A percentile compares a stretch with the other conserved stretches of the same genome.
phyloP scores from a whole-genome alignment of 1,284 basidiomycete genomes.

The Cryptococcus floricola region DNA sequence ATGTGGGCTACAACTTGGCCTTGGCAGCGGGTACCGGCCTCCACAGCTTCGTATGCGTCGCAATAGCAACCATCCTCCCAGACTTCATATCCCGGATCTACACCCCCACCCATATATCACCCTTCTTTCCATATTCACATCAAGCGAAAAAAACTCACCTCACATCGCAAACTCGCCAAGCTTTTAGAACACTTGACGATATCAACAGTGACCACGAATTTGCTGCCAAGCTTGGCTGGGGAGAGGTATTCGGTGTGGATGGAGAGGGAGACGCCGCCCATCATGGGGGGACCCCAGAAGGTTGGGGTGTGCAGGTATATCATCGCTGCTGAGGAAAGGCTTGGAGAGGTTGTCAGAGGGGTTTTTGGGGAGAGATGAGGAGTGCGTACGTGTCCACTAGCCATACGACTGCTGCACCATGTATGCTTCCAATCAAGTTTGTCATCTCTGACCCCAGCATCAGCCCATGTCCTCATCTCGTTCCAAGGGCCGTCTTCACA shows the following conservation, averaged over 20 bases:
- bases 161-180: conserved; percentile 14
- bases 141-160: conserved; percentile 7
- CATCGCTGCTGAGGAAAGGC: conserved; percentile 27
- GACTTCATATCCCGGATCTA: conserved; percentile 19
- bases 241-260: conserved; percentile 36
- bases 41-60: conserved; percentile 32
- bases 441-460: conserved; percentile 25
- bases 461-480: no score
- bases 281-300: conserved; percentile 42
- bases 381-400: conserved; percentile 36
- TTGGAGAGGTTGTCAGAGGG: not conserved
- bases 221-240: conserved; percentile 16
- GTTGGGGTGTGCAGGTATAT: conserved; percentile 25
- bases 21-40: conserved; percentile 7
- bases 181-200: conserved; percentile 15
- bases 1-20: not conserved
- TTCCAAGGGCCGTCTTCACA: no score
- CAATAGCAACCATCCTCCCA: conserved; percentile 19
- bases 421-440: conserved; percentile 29
- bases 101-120: not conserved
- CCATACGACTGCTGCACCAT: conserved; percentile 40
- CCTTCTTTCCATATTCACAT: not conserved
- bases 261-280: conserved; percentile 31
- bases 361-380: not conserved
- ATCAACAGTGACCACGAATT: conserved; percentile 10